Evolutionary conservation across 805 yeast genomes (phyloP).

Genomic region (Yarrowia keelungensis): DNA sequence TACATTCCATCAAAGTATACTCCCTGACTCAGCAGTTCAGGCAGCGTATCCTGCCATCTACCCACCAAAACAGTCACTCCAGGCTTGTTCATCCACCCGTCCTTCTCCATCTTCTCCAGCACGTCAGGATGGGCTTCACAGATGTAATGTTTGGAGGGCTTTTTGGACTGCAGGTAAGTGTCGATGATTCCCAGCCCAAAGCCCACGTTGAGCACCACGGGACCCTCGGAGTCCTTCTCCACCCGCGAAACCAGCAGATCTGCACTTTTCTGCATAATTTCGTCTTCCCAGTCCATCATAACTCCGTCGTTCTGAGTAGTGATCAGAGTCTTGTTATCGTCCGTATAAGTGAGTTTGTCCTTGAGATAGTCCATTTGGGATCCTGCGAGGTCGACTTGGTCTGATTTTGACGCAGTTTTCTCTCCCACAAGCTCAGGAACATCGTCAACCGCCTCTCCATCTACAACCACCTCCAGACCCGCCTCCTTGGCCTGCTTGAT

Average conservation of each 20-base stretch:
- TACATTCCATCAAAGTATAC: conserved; percentile 89
- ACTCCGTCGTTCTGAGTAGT: conserved; percentile 88
- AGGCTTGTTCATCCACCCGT: conserved; percentile 82
- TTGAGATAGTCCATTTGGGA: conserved; percentile 67
- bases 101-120: conserved; percentile 64
- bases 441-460: conserved; percentile 1
- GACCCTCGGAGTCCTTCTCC: conserved; percentile 52
- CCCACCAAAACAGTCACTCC: conserved; percentile 81
- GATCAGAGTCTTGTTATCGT: conserved; percentile 63
- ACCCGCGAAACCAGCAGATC: conserved; percentile 60
- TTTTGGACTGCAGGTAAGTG: conserved; percentile 65
- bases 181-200: conserved; percentile 98
- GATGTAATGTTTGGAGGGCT: conserved; percentile 78
- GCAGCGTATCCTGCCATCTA: conserved; percentile 89
- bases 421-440: neutral
- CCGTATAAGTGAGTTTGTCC: conserved; percentile 67
- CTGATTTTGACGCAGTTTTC: neutral
- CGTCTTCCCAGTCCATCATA: conserved; percentile 96
- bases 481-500: conserved; percentile 23
- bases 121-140: conserved; percentile 97
- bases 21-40: conserved; percentile 66
- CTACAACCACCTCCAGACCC: conserved; percentile 5
- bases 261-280: conserved; percentile 81
- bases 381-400: conserved; percentile 44
- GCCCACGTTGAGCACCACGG: conserved; percentile 76